Base-by-base conservation (phyloP, 345 rosid genomes). In the Salix arbutifolia region DNA sequence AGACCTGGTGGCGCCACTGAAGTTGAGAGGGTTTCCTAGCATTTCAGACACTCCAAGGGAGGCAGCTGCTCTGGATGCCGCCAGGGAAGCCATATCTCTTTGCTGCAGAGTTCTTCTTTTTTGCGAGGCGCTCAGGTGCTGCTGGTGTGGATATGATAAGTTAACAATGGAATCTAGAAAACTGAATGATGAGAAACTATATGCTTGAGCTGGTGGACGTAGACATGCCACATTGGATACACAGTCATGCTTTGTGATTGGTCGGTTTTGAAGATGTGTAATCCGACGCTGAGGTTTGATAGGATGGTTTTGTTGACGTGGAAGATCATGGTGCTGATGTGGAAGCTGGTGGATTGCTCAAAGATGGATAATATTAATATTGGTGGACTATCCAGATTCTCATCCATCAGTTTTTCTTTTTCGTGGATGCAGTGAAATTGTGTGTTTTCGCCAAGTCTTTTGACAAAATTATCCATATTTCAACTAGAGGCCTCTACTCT, bases 21-120 rank as follows among this genome's bases (percentile, higher is more conserved):
- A 81, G 84, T 91, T 91, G 65, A 93, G 91, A 10, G 90, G 88
- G 77, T 86, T 91, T 42, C 97, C 94, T 8, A 95, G 89, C 81
- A 78, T 93, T 79, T 93, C 96, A 38, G 94, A 89, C 21, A 88
- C 92, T 68, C 94, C 98, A 50, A 93, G 87, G 82, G 98, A 91
- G 80, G 92, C 91, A 76, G 91, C 91, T 35, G 89, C 80, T 17
- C 86, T 88, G 64, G 88, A 79, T 40, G 90, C 88, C 38, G 91
- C 87, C 76, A 88, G 52, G 42, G 91, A 84, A 31, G 90, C 89
- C 92, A 87, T 86, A n/a, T 37, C 23, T 67, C 31, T 76, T 21
- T 31, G n/a, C 14, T 58, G 16, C 50, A 38, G 23, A 25, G 26
- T 12, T 42, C 18, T 30, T 5, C 44, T 25, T 1, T 28, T 5